Evolutionary conservation across 2,329 filamentous ascomycete species (phyloP).

Genomic region (Arthroderma sp.): DNA sequence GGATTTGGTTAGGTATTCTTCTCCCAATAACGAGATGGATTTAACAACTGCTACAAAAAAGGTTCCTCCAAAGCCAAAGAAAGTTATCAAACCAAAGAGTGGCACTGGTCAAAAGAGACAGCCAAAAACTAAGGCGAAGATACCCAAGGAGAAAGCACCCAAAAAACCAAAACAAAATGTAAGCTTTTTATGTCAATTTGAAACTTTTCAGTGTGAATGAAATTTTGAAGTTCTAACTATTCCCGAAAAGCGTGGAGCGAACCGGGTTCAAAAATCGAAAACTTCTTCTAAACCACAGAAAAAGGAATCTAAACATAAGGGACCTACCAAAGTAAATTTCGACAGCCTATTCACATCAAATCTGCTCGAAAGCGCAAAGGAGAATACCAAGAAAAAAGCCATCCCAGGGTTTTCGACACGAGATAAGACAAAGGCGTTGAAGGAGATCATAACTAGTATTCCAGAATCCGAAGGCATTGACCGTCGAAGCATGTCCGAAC

Average conservation of each 20-base stretch:
- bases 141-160: not conserved
- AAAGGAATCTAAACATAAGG: not conserved
- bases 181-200: too few relatives aligned
- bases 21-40: not conserved
- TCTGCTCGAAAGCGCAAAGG: constrained; percentile 9
- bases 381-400: constrained; percentile 16
- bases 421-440: constrained; percentile 23
- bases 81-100: not conserved
- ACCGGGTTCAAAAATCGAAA: not conserved
- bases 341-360: constrained; percentile 10
- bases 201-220: too few relatives aligned
- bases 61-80: not conserved
- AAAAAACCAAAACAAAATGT: not conserved
- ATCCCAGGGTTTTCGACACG: constrained; percentile 19
- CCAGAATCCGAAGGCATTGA: constrained; percentile 20
- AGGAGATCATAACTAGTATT: constrained; percentile 23
- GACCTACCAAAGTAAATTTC: constrained; percentile 4
- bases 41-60: not conserved
- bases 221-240: too few relatives aligned
- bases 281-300: not conserved
- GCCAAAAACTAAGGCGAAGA: not conserved
- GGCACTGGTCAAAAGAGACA: not conserved
- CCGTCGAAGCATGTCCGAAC: constrained; percentile 16
- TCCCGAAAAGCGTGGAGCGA: not conserved
- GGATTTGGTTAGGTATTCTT: too few relatives aligned